Evolutionary conservation across 495 filamentous ascomycete genomes (phyloP), one percentile per base, ranked within the genome.

Genomic region (Saxophila tyrrhenica): DNA sequence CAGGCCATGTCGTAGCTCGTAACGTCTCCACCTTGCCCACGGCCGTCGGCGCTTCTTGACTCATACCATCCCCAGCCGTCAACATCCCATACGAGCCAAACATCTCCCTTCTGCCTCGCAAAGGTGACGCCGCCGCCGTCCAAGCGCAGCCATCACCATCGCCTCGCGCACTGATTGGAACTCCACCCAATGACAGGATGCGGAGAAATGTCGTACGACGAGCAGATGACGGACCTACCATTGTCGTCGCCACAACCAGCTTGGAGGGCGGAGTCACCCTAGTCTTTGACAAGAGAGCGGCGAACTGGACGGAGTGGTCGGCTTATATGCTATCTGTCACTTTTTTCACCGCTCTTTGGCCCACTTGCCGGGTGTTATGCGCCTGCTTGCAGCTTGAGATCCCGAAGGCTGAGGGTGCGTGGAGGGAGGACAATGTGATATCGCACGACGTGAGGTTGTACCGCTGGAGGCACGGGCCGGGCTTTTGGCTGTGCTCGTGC

Each of bases 1-100:
- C 50, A 44, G 24, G 44, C 49, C 47, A 50, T 58, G 56, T 50
- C 35, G 56, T 58, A 58, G 56, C 56, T 58, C 43, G 38, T 49
- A 49, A 16, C 25, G 47, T 49, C 47, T 49, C 47, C 47, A 49
- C 47, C 16, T 17, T 15, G n/a, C 9, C 7, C 25, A 49, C 47
- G 25, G 25, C 47, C 47, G 29, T 35, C 29, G 13, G 29, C 13
- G 29, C 29, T 35, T 35, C 29, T 13, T 5, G 5, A 13, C 29
- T 35, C 29, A 35, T 5, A 13, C 13, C 13, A 5, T 5, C 13
- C 29, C 29, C 5, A 7, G 5, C 29, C 13, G 7, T 35, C 29
- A 35, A 35, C 29, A 5, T 7, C 7, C 13, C 29, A 35, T 7
- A 35, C 29, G 7, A 44, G 41, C 41, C 41, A 44, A 17, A 44